A percentile compares a stretch with the other conserved stretches of the same genome.
Conservation (phyloP, 345 rosid genomes). For the Ceriops decandra region DNA sequence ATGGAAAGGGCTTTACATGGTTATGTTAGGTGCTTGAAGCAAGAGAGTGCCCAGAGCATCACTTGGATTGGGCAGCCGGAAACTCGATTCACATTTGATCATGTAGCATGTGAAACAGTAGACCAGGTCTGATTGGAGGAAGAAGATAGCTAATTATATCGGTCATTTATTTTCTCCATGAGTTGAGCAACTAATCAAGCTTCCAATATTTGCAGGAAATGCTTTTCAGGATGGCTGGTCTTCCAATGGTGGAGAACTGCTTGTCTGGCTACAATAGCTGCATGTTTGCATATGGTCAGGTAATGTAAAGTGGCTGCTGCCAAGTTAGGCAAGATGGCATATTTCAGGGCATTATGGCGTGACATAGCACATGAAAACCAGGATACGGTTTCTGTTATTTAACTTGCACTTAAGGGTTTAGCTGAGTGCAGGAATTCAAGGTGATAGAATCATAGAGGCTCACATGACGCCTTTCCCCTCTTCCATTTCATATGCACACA, state of each 20-base stretch:
- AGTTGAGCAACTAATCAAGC: conserved; percentile 3
- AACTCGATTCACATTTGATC: conserved; percentile 79
- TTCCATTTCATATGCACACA: too few species aligned
- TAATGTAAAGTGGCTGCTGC: conserved; percentile 13
- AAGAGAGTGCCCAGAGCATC: conserved; percentile 77
- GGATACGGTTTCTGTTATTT: background rate
- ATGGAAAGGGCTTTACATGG: conserved; percentile 72
- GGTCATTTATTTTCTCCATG: background rate
- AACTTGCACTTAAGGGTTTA: background rate
- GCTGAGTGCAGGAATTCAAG: too few species aligned
- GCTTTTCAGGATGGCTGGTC: conserved; percentile 79
- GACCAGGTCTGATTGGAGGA: conserved; percentile 60
- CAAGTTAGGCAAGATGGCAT: background rate
- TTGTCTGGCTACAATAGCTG: conserved; percentile 92
- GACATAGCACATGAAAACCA: background rate
- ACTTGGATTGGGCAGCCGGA: conserved; percentile 91
- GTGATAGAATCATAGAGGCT: too few species aligned
- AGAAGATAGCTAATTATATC: background rate
- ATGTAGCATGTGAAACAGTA: conserved; percentile 87
- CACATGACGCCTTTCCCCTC: too few species aligned
- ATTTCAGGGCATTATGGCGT: background rate
- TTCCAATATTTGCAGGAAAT: conserved; percentile 54
- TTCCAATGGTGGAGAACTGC: conserved; percentile 97
- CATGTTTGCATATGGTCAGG: conserved; percentile 99
- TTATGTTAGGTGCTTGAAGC: conserved; percentile 78